Base-by-base conservation (phyloP, 78 protist species). In the Emiliania huxleyi region DNA sequence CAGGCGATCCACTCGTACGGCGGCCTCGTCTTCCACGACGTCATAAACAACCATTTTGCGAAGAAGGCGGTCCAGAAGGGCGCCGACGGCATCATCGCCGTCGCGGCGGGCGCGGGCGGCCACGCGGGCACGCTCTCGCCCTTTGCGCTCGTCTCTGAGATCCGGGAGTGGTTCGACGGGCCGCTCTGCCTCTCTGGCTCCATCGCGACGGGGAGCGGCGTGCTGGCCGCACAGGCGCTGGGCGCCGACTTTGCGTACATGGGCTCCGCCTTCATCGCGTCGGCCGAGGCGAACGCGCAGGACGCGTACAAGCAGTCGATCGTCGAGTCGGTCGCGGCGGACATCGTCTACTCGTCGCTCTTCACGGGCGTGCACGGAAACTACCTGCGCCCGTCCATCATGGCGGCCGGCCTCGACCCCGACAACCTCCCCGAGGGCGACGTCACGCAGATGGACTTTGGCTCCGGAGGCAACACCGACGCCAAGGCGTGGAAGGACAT, bases 401-500 rank as follows among this genome's bases (percentile, higher is more conserved):
- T 22, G 40, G 29, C 3, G n/a, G 84, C 84, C 44, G 84, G 84
- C 23, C 84, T 73, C 44, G 84, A 73, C 84, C 84, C 84, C 8
- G 23, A 35, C 44, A 33, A 12, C 18, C 44, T 73, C 25, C 84
- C 84, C 25, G 84, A 35, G 44, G 4, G 35, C 33, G 84, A 73
- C 5, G 15, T 5, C 44, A 37, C 45, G 12, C 0, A 12, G 84
- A 73, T 73, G 84, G 25, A 38, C 44, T 73, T 73, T 12, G 84
- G 84, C 44, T 73, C 84, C 33, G 40, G 46, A 8, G 44, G 84
- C 25, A 38, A 38, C 84, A 38, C 84, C 18, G 21, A 18, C 46
- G 40, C 84, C 44, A 73, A 73, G 84, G 84, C 84, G 84, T 73
- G 84, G 84, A n/a, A 38, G 84, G 84, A 73, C 84, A 73, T 73